Evolutionary conservation across 2,329 filamentous ascomycete species (phyloP).

Genomic region (Trichoderma pleuroti): DNA sequence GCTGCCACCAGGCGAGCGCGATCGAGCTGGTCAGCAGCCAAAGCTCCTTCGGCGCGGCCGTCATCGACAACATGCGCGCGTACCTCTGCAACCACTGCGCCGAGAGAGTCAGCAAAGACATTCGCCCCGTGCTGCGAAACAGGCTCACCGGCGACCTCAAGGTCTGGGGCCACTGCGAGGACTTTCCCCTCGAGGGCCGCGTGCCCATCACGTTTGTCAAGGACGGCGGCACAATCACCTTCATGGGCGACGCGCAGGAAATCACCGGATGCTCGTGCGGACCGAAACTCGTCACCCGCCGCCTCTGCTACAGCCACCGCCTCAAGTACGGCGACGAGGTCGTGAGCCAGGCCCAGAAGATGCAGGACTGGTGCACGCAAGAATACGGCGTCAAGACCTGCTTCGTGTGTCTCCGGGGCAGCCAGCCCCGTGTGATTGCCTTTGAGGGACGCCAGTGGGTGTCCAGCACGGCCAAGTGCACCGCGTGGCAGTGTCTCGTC

Average conservation of each 20-base stretch:
- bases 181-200: neutral
- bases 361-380: slow-evolving; percentile 29
- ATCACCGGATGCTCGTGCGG: slow-evolving; percentile 39
- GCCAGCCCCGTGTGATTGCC: neutral
- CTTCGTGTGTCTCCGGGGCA: slow-evolving; percentile 30
- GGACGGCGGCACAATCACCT: neutral
- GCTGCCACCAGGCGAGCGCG: slow-evolving; percentile 28
- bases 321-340: slow-evolving; percentile 27
- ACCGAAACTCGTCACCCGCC: slow-evolving; percentile 32
- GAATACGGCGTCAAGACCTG: slow-evolving; percentile 29
- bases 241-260: slow-evolving; percentile 14
- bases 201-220: neutral
- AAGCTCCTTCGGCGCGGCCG: slow-evolving; percentile 16
- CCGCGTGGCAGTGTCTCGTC: neutral
- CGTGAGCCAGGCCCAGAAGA: slow-evolving; percentile 22
- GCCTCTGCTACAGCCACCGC: slow-evolving; percentile 37
- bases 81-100: slow-evolving; percentile 37
- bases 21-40: slow-evolving; percentile 20
- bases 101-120: neutral
- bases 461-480: neutral
- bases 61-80: slow-evolving; percentile 33
- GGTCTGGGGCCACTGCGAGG: slow-evolving; percentile 28
- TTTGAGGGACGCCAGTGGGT: neutral
- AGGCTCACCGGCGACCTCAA: slow-evolving; percentile 20
- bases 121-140: slow-evolving; percentile 9